Evolutionary conservation across 164 flowering plant species (phyloP), one percentile per base, ranked within the genome.

Genomic region (Berberis vulgaris): DNA sequence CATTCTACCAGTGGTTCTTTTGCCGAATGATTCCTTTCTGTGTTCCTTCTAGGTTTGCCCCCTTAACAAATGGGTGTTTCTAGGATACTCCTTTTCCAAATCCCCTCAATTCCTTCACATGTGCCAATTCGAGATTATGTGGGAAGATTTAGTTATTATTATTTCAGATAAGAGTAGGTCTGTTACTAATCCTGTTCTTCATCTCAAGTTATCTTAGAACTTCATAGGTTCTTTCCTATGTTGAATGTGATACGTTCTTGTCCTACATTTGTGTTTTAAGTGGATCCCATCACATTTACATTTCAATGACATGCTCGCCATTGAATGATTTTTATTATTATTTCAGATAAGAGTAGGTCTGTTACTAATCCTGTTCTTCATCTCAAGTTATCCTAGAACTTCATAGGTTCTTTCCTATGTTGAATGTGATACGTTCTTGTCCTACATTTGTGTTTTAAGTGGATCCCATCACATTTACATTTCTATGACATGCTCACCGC

Each of bases 161-260:
- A 59, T 58, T 61, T 50, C 47, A 69, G 42, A n/a, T 10, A 50
- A n/a, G 54, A 7, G 59, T 78, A 59, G 63, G 45, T n/a, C n/a
- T 61, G 63, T 67, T 62, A 58, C 68, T 62, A 47, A 64, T 61
- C 59, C 70, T 66, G 53, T 65, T 69, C 79, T 57, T 62, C 62
- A n/a, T n/a, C n/a, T 62, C 65, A 52, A 49, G 38, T 38, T 70
- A 56, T 75, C 77, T 62, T 74, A 76, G 77, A 73, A 64, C 62
- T 41, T 65, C 13, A 40, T 76, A 78, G 81, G 76, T 57, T 70
- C 80, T 77, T 67, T 69, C 79, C 74, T 63, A 58, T 42, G 69
- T 5, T 66, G 57, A 52, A 68, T n/a, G n/a, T n/a, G n/a, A n/a
- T n/a, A n/a, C 43, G 8, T 71, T 61, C 66, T 60, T 49, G 2